Evolutionary conservation across 2,329 filamentous ascomycete genomes (phyloP).

Genomic region (Diatrype stigma): DNA sequence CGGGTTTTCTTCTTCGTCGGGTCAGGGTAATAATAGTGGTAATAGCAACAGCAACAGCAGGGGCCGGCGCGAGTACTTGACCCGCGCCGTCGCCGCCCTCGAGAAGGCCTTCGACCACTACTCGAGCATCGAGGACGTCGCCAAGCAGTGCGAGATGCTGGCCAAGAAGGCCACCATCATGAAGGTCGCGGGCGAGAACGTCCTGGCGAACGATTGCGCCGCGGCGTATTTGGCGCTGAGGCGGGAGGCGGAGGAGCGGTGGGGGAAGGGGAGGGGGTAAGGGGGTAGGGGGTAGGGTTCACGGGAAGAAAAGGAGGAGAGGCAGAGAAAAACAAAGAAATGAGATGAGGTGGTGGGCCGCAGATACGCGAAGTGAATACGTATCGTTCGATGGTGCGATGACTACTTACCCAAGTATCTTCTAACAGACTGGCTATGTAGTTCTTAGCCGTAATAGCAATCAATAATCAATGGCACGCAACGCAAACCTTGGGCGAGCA

Average conservation of each 20-base stretch:
- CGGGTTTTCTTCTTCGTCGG: conserved; percentile 35
- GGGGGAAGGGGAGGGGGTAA: conserved; percentile 13
- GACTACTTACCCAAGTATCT: too few relatives aligned
- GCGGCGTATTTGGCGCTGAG: conserved; percentile 59
- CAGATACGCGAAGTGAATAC: too few relatives aligned
- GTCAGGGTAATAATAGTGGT: too few relatives aligned
- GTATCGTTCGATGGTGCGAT: too few relatives aligned
- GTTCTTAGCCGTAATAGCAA: too few relatives aligned
- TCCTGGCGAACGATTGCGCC: conserved; percentile 62
- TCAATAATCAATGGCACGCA: too few relatives aligned
- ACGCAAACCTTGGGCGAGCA: too few relatives aligned
- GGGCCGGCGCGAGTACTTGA: conserved; percentile 50
- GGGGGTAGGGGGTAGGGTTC: not conserved
- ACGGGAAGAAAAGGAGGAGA: not conserved
- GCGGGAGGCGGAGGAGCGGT: conserved; percentile 32
- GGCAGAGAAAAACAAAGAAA: not conserved
- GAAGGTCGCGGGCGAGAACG: conserved; percentile 62
- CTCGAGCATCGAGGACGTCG: conserved; percentile 61
- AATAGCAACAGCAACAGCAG: too few relatives aligned
- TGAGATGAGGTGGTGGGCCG: not conserved
- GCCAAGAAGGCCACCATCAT: conserved; percentile 78
- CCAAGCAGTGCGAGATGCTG: conserved; percentile 73
- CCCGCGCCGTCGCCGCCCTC: conserved; percentile 55
- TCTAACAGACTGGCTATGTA: too few relatives aligned
- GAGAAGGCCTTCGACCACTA: conserved; percentile 62